These are phyloP conservation scores for Hippophae rhamnoides DNA, from an alignment of 306 rosid genomes.

Conservation along the genomic window DNA sequence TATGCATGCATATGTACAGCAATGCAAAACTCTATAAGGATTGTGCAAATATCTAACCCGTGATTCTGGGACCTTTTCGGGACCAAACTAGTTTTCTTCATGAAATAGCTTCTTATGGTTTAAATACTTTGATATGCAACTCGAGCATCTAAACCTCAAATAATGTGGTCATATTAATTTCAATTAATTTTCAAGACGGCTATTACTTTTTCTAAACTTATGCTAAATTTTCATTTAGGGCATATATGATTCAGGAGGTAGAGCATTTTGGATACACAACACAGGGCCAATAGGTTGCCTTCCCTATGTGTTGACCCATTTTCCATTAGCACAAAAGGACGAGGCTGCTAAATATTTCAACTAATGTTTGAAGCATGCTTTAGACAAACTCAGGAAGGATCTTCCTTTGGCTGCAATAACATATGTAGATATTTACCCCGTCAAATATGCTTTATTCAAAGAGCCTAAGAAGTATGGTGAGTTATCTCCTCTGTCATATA, in stretches of 20 bases:
- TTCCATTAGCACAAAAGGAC: slow-evolving; percentile 22
- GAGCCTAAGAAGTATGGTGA: slow-evolving; percentile 38
- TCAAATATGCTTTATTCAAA: slow-evolving; percentile 23
- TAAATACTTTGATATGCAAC: no score
- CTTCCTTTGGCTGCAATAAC: slow-evolving; percentile 44
- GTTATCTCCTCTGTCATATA: no score
- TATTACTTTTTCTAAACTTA: no score
- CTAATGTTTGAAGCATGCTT: slow-evolving; percentile 29
- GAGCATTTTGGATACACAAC: slow-evolving; percentile 57
- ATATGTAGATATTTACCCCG: slow-evolving; percentile 34
- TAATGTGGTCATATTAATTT: no score
- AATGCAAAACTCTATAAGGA: no score
- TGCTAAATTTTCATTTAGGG: slow-evolving; percentile 11
- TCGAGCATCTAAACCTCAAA: no score
- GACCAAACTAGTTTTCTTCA: no score
- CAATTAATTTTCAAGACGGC: no score
- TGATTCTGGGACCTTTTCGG: no score
- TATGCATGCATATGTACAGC: no score
- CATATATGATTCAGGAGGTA: slow-evolving; percentile 34
- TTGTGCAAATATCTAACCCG: no score
- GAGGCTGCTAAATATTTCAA: slow-evolving; percentile 31
- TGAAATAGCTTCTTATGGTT: no score
- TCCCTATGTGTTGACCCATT: slow-evolving; percentile 5
- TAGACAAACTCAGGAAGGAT: slow-evolving; percentile 29
- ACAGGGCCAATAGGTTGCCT: slow-evolving; percentile 64